These are phyloP conservation scores for Hypoxylon subgilvum DNA, from an alignment of 495 filamentous ascomycete species.

Conservation along the genomic window DNA sequence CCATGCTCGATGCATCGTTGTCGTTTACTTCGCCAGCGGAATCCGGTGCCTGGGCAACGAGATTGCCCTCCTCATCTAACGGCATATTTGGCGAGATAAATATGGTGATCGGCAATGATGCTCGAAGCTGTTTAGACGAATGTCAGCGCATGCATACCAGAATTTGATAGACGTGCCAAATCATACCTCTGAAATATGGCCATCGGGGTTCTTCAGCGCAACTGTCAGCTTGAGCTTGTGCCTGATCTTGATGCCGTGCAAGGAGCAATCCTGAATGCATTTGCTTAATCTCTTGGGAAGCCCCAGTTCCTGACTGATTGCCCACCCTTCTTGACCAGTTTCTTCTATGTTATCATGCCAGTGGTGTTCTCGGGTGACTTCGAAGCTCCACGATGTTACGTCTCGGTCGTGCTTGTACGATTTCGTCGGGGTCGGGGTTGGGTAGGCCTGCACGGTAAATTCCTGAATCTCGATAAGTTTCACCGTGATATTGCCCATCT, in stretches of 20 bases:
- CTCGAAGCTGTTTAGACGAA: conserved; percentile 65
- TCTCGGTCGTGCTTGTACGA: conserved; percentile 67
- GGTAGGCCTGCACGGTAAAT: conserved; percentile 57
- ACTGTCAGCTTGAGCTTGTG: conserved; percentile 88
- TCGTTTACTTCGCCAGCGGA: conserved; percentile 41
- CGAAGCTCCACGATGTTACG: conserved; percentile 67
- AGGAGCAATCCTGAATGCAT: conserved; percentile 87
- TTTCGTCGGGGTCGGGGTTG: conserved; percentile 58
- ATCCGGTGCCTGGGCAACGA: conserved; percentile 61
- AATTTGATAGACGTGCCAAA: not conserved
- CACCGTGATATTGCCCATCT: conserved; percentile 75
- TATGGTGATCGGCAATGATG: conserved; percentile 82
- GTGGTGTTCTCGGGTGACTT: conserved; percentile 62
- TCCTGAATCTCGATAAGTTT: conserved; percentile 81
- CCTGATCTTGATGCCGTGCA: conserved; percentile 79
- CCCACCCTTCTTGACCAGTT: conserved; percentile 74
- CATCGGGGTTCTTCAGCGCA: conserved; percentile 90
- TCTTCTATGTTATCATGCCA: conserved; percentile 73
- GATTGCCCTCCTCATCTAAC: conserved; percentile 78
- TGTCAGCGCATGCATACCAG: conserved; percentile 20
- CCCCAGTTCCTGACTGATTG: conserved; percentile 68
- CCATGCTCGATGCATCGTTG: conserved; percentile 54
- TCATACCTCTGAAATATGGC: conserved; percentile 83
- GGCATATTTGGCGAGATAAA: conserved; percentile 93
- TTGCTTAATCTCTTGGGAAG: conserved; percentile 77